Evolutionary conservation across 1,284 basidiomycete genomes (phyloP).

Genomic region (Ceratobasidium sp.): DNA sequence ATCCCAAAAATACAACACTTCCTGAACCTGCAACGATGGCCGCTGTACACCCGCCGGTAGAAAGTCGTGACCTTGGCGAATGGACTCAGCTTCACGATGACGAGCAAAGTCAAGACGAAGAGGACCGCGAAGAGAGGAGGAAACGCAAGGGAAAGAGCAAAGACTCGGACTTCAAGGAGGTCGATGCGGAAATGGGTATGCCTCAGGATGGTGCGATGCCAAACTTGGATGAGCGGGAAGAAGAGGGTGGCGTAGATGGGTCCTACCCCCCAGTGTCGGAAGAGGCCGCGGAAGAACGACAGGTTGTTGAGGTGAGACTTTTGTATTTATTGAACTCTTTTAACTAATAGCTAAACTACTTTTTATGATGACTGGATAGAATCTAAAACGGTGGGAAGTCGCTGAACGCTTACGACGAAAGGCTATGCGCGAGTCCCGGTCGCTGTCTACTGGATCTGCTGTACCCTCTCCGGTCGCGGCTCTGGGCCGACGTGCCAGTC

Average conservation of each 20-base stretch:
- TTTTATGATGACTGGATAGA: constrained; percentile 15
- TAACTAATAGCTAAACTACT: constrained; percentile 17
- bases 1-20: not conserved
- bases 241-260: not conserved
- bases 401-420: constrained; percentile 42
- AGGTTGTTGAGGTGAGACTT: constrained; percentile 32
- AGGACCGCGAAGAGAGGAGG: constrained; percentile 4
- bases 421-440: constrained; percentile 36
- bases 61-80: constrained; percentile 39
- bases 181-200: constrained; percentile 6
- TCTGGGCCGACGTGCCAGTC: constrained; percentile 37
- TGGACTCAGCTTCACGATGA: constrained; percentile 33
- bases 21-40: not conserved
- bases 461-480: constrained; percentile 24
- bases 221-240: not conserved
- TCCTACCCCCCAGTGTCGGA: constrained; percentile 42
- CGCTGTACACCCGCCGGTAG: constrained; percentile 4
- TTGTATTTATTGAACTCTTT: not conserved
- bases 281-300: constrained; percentile 38
- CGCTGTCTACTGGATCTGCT: constrained; percentile 24
- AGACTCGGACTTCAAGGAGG: constrained; percentile 10
- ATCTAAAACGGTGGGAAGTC: constrained; percentile 42
- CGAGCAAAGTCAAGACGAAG: not conserved
- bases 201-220: not conserved
- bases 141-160: constrained; percentile 41